phyloP scores from a whole-genome alignment of 2,329 filamentous ascomycete species.

The Paraphaeosphaeria sporulosa region DNA sequence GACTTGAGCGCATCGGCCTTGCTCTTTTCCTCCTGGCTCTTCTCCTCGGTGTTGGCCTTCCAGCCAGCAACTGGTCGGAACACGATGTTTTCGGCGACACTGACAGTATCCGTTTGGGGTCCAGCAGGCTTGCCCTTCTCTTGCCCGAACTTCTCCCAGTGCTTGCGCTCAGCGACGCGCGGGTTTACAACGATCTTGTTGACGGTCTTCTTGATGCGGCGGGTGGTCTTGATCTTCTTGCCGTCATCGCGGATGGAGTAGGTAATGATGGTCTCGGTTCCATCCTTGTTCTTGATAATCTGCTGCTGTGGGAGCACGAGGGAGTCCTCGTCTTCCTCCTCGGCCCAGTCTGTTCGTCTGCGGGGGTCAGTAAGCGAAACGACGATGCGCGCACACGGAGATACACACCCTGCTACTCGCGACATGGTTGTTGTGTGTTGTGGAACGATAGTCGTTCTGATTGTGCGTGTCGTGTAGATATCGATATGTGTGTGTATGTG shows the following conservation, averaged over 20 bases:
- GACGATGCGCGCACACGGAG: background rate
- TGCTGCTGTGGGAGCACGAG: conserved; percentile 83
- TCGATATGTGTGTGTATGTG: background rate
- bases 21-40: conserved; percentile 75
- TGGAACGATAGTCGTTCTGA: conserved; percentile 4
- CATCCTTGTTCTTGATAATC: conserved; percentile 96
- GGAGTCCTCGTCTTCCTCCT: conserved; percentile 88
- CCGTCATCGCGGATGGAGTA: conserved; percentile 91
- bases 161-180: conserved; percentile 91
- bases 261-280: conserved; percentile 93
- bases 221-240: conserved; percentile 96
- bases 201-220: conserved; percentile 90
- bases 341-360: conserved; percentile 82
- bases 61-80: conserved; percentile 94
- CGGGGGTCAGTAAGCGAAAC: conserved; percentile 15
- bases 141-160: conserved; percentile 90
- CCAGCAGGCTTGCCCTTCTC: conserved; percentile 85
- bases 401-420: conserved; percentile 46
- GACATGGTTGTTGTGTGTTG: conserved; percentile 40
- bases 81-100: conserved; percentile 96
- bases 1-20: conserved; percentile 79
- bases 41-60: conserved; percentile 84
- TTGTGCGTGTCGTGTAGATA: background rate
- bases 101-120: conserved; percentile 88
- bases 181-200: conserved; percentile 96